Evolutionary conservation across 345 rosid species (phyloP), one percentile per base, ranked within the genome.

Genomic region (Rubroshorea leprosula): DNA sequence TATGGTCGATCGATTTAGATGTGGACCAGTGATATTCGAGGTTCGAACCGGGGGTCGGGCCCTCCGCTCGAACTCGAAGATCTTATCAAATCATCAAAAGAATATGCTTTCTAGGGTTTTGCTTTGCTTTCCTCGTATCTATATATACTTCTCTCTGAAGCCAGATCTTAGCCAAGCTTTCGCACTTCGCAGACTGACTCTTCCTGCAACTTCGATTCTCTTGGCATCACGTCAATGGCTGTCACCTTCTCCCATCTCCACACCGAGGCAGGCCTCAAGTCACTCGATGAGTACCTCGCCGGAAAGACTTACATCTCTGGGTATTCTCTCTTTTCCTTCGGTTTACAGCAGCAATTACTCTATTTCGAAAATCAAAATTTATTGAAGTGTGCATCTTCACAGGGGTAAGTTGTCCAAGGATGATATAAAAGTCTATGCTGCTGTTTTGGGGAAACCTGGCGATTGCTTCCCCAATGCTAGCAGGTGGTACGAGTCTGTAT

Each of bases 401-500:
- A 90, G 93, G 21, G 69, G 66, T 68, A 68, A 69, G 44, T 48
- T 86, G 15, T 71, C 91, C 4, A 80, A 76, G 60, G 97, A 84
- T 66, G 97, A 92, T 55, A 69, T 89, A 2, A 92, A 78, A 82
- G 96, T 89, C 6, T 92, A 79, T 75, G 97, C 84, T 3, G 87
- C 89, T 47, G 81, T 89, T 66, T 29, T 29, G 38, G 71, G 27
- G 75, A 77, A 81, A 44, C 97, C 95, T 11, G 80, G 85, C 5
- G 78, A 11, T 60, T 69, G 81, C 4, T 86, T 83, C 65, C 86
- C 90, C 6, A 83, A 80, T 69, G 93, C 83, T 27, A 68, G 83
- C 84, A 78, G 67, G 81, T 92, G 98, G 98, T 89, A 80, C 72
- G 78, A 73, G 10, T 27, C 57, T 5, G 89, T 92, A 2, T 80